A percentile compares a stretch with the other conserved stretches of the same genome.
phyloP scores from a whole-genome alignment of 768 basidiomycete species.

The Leucocoprinus leucothites region DNA sequence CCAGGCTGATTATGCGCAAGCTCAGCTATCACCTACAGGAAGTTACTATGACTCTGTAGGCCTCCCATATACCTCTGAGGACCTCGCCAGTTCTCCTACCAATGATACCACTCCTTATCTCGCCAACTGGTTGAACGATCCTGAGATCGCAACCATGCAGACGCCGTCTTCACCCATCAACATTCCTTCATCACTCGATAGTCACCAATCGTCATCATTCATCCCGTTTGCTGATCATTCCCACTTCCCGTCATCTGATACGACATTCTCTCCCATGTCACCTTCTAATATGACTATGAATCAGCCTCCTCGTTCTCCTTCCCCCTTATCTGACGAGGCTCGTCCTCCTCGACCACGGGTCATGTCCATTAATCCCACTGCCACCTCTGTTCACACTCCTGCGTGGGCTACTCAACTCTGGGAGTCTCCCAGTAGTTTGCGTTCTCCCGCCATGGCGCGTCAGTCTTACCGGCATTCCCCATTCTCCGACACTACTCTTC shows the following conservation, averaged over 20 bases:
- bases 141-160: constrained; percentile 34
- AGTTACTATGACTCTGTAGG: constrained; percentile 36
- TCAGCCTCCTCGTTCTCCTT: constrained; percentile 58
- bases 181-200: constrained; percentile 47
- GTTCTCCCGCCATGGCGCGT: constrained; percentile 41
- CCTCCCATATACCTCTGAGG: constrained; percentile 37
- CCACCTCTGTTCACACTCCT: constrained; percentile 57
- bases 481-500: constrained; percentile 36
- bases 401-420: constrained; percentile 68
- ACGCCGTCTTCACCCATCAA: constrained; percentile 60
- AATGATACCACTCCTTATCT: constrained; percentile 41
- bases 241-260: constrained; percentile 44
- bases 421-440: constrained; percentile 41
- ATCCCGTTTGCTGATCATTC: constrained; percentile 44
- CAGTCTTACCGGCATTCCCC: constrained; percentile 48
- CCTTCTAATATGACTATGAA: constrained; percentile 60
- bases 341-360: constrained; percentile 40
- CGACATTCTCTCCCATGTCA: constrained; percentile 41
- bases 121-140: constrained; percentile 64
- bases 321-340: constrained; percentile 48
- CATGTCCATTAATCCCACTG: constrained; percentile 58
- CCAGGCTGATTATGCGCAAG: constrained; percentile 32
- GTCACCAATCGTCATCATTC: constrained; percentile 42
- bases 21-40: constrained; percentile 38
- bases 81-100: constrained; percentile 39